A percentile compares a stretch with the other conserved stretches of the same genome.
Evolutionary conservation across 352 stramenopile species (phyloP).

Genomic region (Phytophthora palmivora): DNA sequence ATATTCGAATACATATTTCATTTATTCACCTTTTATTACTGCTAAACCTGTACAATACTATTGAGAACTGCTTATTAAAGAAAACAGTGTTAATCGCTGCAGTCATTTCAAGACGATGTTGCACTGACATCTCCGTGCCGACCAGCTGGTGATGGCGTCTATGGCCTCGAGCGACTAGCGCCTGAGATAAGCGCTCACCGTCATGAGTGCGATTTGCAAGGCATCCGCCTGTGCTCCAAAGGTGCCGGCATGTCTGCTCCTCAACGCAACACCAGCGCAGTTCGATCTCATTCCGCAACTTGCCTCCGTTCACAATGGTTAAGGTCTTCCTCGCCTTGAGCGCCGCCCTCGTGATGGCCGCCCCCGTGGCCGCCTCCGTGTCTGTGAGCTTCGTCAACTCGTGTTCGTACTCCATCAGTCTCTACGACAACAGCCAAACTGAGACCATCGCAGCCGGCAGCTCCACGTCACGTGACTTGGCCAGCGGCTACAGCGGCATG

Average conservation of each 20-base stretch:
- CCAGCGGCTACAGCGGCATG: constrained; percentile 55
- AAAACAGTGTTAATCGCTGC: neutral
- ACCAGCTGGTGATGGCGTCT: constrained; percentile 27
- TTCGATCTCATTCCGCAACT: constrained; percentile 37
- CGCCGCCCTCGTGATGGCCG: constrained; percentile 37
- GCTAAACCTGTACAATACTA: neutral
- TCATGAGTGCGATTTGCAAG: constrained; percentile 31
- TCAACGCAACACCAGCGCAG: neutral
- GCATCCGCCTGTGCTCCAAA: constrained; percentile 32
- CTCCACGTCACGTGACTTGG: constrained; percentile 41
- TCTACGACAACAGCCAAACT: constrained; percentile 66
- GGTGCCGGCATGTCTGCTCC: constrained; percentile 10
- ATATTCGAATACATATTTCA: neutral
- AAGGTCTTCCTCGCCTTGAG: constrained; percentile 53
- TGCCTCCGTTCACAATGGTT: constrained; percentile 38
- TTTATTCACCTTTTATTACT: neutral
- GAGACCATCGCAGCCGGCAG: constrained; percentile 46
- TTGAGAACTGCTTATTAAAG: neutral
- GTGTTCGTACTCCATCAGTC: constrained; percentile 46
- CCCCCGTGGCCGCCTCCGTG: constrained; percentile 39
- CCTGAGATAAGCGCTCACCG: constrained; percentile 30
- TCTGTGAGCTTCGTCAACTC: constrained; percentile 64
- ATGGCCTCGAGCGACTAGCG: constrained; percentile 11
- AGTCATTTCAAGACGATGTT: constrained; percentile 16
- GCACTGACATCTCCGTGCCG: constrained; percentile 10